A percentile compares a stretch with the other conserved stretches of the same genome.
These are phyloP conservation scores for Naganishia onofrii DNA, from an alignment of 768 basidiomycete genomes.

Conservation along the genomic window DNA sequence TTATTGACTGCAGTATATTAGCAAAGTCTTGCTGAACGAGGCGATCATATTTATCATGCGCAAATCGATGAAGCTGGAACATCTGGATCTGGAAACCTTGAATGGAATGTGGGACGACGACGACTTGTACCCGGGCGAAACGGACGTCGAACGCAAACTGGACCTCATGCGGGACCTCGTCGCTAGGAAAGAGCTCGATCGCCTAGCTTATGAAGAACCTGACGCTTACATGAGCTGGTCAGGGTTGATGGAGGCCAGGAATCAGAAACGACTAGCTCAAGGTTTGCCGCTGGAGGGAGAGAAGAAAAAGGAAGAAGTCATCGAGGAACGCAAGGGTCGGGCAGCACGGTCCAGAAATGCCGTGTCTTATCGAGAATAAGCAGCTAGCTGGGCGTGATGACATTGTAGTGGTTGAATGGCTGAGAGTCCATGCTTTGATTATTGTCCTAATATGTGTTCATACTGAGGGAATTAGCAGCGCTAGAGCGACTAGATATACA, in stretches of 20 bases:
- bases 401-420: neutral
- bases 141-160: constrained; percentile 2
- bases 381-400: neutral
- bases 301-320: neutral
- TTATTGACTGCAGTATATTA: constrained; percentile 4
- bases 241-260: constrained; percentile 13
- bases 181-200: constrained; percentile 17
- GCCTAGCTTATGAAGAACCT: constrained; percentile 8
- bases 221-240: constrained; percentile 15
- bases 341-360: neutral
- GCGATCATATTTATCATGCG: constrained; percentile 17
- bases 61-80: neutral
- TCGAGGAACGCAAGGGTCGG: constrained; percentile 1
- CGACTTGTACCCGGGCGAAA: constrained; percentile 4
- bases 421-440: neutral
- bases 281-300: constrained; percentile 17
- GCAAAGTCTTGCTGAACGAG: constrained; percentile 11
- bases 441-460: neutral
- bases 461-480: neutral
- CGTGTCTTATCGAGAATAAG: constrained; percentile 11
- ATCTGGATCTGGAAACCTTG: constrained; percentile 1
- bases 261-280: neutral
- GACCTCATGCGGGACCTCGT: constrained; percentile 16
- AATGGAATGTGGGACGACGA: neutral
- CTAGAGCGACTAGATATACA: neutral